Percentiles rank a stretch among this genome's conserved stretches.
Conservation (phyloP, 2,329 filamentous ascomycete genomes). For the Trichoderma afroharzianum region DNA sequence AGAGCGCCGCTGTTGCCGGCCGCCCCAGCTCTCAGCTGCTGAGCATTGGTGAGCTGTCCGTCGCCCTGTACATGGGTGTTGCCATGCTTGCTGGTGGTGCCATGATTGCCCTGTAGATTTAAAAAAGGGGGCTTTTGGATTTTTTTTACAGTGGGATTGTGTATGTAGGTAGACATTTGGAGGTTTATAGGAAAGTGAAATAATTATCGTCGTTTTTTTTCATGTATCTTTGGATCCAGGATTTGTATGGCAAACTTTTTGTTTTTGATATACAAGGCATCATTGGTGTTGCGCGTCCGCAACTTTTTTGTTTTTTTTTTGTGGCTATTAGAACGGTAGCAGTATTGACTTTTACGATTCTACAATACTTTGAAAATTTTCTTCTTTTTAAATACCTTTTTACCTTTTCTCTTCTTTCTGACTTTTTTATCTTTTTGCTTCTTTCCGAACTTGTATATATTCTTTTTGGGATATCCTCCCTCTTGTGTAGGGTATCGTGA, state of each 20-base stretch:
- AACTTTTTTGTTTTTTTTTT: neutral
- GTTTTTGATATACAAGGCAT: slow-evolving; percentile 11
- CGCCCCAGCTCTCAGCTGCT: slow-evolving; percentile 40
- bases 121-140: neutral
- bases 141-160: neutral
- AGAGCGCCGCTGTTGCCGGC: slow-evolving; percentile 37
- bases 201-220: slow-evolving; percentile 4
- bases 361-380: neutral
- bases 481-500: neutral
- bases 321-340: slow-evolving; percentile 13
- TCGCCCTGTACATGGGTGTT: slow-evolving; percentile 51
- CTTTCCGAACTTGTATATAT: neutral
- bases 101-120: slow-evolving; percentile 52
- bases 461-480: neutral
- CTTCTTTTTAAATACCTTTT: neutral
- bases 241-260: slow-evolving; percentile 2
- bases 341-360: slow-evolving; percentile 16
- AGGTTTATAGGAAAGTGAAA: slow-evolving; percentile 12
- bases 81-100: slow-evolving; percentile 50
- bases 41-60: slow-evolving; percentile 44
- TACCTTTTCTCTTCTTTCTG: too few species aligned
- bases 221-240: neutral
- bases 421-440: neutral
- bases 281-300: neutral
- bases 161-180: slow-evolving; percentile 10